Evolutionary conservation across 495 filamentous ascomycete genomes (phyloP).

Genomic region (Lasiosphaeriaceae sp.): DNA sequence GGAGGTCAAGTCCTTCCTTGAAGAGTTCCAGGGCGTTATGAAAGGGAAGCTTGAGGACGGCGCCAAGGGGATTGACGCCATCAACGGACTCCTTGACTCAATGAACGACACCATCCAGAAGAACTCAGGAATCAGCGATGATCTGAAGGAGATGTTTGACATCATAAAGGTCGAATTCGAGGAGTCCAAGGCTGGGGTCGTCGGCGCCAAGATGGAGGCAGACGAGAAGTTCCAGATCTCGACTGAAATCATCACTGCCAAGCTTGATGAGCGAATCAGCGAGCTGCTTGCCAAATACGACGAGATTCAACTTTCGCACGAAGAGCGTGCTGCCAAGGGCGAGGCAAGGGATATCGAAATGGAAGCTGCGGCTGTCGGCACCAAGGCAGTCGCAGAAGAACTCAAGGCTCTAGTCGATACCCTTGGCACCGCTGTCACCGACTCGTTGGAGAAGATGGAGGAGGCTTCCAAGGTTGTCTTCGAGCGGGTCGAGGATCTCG

Average conservation of each 20-base stretch:
- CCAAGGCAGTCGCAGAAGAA: constrained; percentile 78
- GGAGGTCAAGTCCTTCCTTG: constrained; percentile 48
- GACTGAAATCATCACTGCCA: constrained; percentile 65
- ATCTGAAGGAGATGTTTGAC: constrained; percentile 77
- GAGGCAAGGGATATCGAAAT: constrained; percentile 63
- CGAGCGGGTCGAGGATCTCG: constrained; percentile 69
- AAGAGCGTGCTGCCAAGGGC: constrained; percentile 63
- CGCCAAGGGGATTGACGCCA: constrained; percentile 41
- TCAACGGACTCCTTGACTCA: constrained; percentile 58
- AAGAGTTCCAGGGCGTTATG: constrained; percentile 46
- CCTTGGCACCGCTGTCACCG: constrained; percentile 76
- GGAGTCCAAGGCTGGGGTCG: constrained; percentile 62
- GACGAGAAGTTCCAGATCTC: constrained; percentile 72
- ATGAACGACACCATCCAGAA: constrained; percentile 57
- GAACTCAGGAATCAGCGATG: constrained; percentile 50
- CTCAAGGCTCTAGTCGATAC: constrained; percentile 78
- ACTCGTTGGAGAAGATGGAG: constrained; percentile 76
- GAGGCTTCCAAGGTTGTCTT: constrained; percentile 82
- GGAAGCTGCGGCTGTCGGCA: constrained; percentile 64
- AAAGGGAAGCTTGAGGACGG: constrained; percentile 50
- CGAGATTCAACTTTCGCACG: constrained; percentile 65
- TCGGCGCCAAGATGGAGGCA: constrained; percentile 65
- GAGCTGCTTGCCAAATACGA: constrained; percentile 79
- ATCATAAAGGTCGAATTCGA: constrained; percentile 78
- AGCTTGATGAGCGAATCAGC: constrained; percentile 75